phyloP scores from a whole-genome alignment of 2,329 filamentous ascomycete genomes.

The Coniochaeta ligniaria region DNA sequence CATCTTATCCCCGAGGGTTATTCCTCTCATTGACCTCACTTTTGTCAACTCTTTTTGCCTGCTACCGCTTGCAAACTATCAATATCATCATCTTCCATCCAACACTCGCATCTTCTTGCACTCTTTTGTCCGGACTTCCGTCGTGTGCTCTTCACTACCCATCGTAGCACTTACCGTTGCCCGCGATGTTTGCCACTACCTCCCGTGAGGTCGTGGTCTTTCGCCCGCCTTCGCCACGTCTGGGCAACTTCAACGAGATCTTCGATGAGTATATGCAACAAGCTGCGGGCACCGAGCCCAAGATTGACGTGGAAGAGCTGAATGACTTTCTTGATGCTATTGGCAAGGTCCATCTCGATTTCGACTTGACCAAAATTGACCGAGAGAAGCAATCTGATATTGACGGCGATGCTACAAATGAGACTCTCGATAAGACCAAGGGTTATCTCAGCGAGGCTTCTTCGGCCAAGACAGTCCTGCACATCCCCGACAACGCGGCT shows the following conservation, averaged over 20 bases:
- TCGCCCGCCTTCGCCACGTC: neutral
- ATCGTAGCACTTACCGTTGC: neutral
- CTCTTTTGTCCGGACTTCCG: neutral
- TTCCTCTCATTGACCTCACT: too few relatives aligned
- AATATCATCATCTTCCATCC: neutral
- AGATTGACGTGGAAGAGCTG: neutral
- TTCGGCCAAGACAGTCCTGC: neutral
- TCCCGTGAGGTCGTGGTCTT: neutral
- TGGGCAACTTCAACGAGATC: neutral
- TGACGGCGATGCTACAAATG: neutral
- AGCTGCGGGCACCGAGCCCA: neutral
- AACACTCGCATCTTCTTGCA: neutral
- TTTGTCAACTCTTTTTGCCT: neutral
- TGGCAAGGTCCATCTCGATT: neutral
- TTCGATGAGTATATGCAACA: neutral
- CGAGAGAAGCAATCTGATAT: neutral
- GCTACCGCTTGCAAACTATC: neutral
- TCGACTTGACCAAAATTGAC: neutral
- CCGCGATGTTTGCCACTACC: neutral
- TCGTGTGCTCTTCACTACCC: neutral
- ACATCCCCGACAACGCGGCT: neutral
- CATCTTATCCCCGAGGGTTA: neutral
- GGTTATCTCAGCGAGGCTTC: neutral
- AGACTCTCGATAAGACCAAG: neutral
- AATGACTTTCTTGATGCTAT: neutral